Percentiles rank a stretch among this genome's conserved stretches.
Conservation (phyloP, 2,329 filamentous ascomycete species). For the Fusarium tricinctum region DNA sequence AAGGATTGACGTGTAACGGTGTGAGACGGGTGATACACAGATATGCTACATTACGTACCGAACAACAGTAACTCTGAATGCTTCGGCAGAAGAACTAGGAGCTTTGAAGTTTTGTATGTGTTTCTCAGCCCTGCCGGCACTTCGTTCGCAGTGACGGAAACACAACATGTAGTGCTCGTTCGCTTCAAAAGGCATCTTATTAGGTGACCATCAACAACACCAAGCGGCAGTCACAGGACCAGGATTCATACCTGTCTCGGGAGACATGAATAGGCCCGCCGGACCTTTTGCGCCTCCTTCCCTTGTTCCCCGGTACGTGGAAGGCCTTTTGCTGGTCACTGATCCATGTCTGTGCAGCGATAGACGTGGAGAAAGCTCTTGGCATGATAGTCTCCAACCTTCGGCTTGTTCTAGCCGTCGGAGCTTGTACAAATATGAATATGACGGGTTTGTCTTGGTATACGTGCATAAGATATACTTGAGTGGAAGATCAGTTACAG, state of each 20-base stretch:
- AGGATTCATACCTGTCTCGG: background rate
- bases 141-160: background rate
- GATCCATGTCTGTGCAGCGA: constrained; percentile 5
- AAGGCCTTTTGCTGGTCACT: constrained; percentile 1
- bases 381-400: constrained; percentile 17
- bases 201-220: constrained; percentile 9
- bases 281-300: constrained; percentile 23
- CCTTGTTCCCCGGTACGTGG: background rate
- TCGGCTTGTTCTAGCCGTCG: background rate
- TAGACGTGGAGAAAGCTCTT: constrained; percentile 26
- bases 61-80: background rate
- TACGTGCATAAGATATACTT: background rate
- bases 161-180: background rate
- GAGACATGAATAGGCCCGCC: background rate
- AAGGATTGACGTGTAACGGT: constrained; percentile 1
- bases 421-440: background rate
- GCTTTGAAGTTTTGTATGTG: background rate
- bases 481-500: background rate
- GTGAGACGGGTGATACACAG: constrained; percentile 3
- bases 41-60: background rate
- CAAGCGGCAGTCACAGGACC: background rate
- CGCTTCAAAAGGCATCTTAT: background rate
- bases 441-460: background rate
- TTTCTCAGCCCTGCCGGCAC: background rate
- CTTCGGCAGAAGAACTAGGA: background rate